Conservation (phyloP, 2,329 filamentous ascomycete genomes). For the Scedosporium dehoogii region DNA sequence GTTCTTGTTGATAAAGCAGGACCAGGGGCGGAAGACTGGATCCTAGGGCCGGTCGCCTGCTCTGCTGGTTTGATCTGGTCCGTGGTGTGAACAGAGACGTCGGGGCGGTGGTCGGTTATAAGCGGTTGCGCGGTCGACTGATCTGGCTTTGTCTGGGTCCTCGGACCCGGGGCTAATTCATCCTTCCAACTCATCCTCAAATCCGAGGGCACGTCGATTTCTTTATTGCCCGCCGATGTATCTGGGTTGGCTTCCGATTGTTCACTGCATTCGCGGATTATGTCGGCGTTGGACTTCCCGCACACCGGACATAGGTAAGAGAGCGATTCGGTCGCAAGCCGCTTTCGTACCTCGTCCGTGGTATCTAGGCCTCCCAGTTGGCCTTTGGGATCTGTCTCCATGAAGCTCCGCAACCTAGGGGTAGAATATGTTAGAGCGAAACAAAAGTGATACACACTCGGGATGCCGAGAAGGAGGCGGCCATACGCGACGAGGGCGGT, state of each 20-base stretch:
- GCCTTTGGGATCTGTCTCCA: conserved; percentile 81
- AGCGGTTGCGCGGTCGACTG: conserved; percentile 24
- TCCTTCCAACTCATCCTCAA: conserved; percentile 63
- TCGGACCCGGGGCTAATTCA: conserved; percentile 43
- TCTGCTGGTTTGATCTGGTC: neutral
- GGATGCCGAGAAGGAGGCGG: neutral
- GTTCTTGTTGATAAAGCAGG: neutral
- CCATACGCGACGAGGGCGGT: conserved; percentile 64
- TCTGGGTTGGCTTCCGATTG: conserved; percentile 28
- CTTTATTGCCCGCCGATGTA: conserved; percentile 22
- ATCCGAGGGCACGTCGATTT: conserved; percentile 42
- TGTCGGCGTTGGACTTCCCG: conserved; percentile 59
- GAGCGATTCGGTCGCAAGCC: conserved; percentile 58
- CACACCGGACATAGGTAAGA: conserved; percentile 63
- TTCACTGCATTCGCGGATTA: conserved; percentile 62
- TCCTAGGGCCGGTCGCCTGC: neutral
- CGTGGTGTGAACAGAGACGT: conserved; percentile 19
- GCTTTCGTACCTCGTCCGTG: conserved; percentile 52
- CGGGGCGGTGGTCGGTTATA: conserved; percentile 28
- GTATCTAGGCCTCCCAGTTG: conserved; percentile 87
- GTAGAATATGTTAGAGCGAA: neutral
- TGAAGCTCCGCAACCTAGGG: conserved; percentile 64
- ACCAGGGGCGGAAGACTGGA: neutral
- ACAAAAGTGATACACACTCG: neutral
- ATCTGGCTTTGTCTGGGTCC: neutral